Percentiles rank a stretch among this genome's conserved stretches.
Conservation (phyloP, 225 moss, liverwort and hornwort species). For the Thuidium tamariscinum region DNA sequence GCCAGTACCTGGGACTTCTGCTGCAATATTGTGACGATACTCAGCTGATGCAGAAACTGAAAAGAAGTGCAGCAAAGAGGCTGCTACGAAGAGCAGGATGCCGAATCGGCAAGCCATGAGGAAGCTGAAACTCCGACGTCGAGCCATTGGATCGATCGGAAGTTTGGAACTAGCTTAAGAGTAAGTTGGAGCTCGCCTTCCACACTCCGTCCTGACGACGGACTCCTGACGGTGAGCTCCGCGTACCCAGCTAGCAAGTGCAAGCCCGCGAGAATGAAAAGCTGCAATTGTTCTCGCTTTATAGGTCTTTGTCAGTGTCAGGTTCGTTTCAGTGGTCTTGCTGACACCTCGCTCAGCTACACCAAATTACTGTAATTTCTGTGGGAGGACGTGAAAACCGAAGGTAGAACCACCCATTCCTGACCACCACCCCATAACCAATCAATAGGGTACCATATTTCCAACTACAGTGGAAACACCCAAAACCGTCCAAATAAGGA, state of each 20-base stretch:
- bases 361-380: background rate
- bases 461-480: too few species aligned
- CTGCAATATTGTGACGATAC: background rate
- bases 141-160: constrained; percentile 6
- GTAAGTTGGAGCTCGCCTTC: background rate
- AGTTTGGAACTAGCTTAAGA: background rate
- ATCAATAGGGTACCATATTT: too few species aligned
- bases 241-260: background rate
- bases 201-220: background rate
- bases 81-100: background rate
- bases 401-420: too few species aligned
- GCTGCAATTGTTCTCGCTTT: background rate
- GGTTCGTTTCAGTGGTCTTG: background rate
- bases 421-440: too few species aligned
- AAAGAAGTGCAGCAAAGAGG: background rate
- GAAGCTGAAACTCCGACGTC: background rate
- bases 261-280: background rate
- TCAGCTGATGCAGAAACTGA: background rate
- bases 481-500: too few species aligned
- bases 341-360: background rate
- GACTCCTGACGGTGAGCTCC: background rate
- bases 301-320: background rate
- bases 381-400: too few species aligned
- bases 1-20: background rate
- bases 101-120: background rate